These are phyloP conservation scores for Melampsora larici-populina DNA, from an alignment of 1,284 basidiomycete genomes.

Conservation along the genomic window DNA sequence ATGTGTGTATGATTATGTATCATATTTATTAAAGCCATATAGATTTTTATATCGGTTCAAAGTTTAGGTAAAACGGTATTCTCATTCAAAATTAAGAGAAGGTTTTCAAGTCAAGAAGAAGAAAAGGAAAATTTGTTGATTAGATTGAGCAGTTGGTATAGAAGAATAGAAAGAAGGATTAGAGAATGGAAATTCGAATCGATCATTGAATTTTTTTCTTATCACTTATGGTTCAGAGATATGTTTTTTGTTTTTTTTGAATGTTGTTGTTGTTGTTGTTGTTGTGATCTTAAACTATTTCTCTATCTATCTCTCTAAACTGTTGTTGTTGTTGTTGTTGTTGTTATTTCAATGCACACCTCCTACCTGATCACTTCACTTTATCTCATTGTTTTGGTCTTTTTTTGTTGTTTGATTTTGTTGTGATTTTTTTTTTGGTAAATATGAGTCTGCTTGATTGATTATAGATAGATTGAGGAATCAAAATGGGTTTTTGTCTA, in stretches of 20 bases:
- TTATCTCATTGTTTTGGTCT: not conserved
- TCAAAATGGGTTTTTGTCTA: no score
- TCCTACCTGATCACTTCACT: not conserved
- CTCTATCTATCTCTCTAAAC: slow-evolving; percentile 5
- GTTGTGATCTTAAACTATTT: not conserved
- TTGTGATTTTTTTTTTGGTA: slow-evolving; percentile 5
- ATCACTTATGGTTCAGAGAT: not conserved
- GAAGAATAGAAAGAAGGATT: not conserved
- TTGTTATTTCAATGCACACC: slow-evolving; percentile 2
- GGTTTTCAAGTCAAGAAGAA: not conserved
- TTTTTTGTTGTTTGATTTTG: not conserved
- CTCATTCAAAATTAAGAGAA: no score
- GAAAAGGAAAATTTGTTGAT: not conserved
- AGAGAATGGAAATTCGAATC: not conserved
- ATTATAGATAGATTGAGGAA: no score
- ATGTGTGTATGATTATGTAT: not conserved
- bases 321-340: slow-evolving; percentile 5
- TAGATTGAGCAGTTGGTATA: not conserved
- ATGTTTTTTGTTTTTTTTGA: no score
- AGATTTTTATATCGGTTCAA: no score
- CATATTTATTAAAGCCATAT: not conserved
- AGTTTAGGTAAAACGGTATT: no score
- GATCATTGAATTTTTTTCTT: not conserved
- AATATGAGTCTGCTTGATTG: not conserved
- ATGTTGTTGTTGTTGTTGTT: not conserved